A percentile compares a stretch with the other conserved stretches of the same genome.
phyloP scores from a whole-genome alignment of 805 yeast species.

The Wickerhamiella parazyma region DNA sequence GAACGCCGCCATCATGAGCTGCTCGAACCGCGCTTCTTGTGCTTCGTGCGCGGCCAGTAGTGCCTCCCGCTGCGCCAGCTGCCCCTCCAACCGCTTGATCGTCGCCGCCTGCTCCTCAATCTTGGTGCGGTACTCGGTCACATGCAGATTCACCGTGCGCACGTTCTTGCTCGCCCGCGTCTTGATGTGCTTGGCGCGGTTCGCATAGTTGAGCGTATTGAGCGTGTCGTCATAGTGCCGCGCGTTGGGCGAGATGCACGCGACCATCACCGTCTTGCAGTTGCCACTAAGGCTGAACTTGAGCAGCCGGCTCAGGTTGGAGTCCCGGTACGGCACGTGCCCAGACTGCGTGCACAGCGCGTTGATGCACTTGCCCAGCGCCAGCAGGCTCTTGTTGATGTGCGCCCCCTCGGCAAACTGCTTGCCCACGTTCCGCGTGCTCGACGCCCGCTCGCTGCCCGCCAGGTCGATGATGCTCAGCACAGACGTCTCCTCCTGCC shows the following conservation, averaged over 20 bases:
- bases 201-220: slow-evolving; percentile 81
- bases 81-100: slow-evolving; percentile 48
- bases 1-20: background rate
- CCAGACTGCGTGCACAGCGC: slow-evolving; percentile 67
- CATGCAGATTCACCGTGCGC: slow-evolving; percentile 66
- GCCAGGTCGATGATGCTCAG: slow-evolving; percentile 83
- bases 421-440: slow-evolving; percentile 72
- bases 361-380: slow-evolving; percentile 87
- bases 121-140: slow-evolving; percentile 71
- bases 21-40: background rate
- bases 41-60: background rate
- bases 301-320: slow-evolving; percentile 72
- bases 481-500: slow-evolving; percentile 63
- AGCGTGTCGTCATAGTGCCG: slow-evolving; percentile 85
- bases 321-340: slow-evolving; percentile 75
- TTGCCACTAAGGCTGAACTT: slow-evolving; percentile 88
- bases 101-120: slow-evolving; percentile 68
- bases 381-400: slow-evolving; percentile 74
- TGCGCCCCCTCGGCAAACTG: slow-evolving; percentile 85
- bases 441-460: slow-evolving; percentile 88
- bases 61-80: slow-evolving; percentile 21
- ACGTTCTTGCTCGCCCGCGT: slow-evolving; percentile 65
- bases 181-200: slow-evolving; percentile 80
- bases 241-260: slow-evolving; percentile 78
- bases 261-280: slow-evolving; percentile 92